Percentiles rank a stretch among this genome's conserved stretches.
Evolutionary conservation across 768 basidiomycete genomes (phyloP).

Genomic region (Hemileccinum impolitum): DNA sequence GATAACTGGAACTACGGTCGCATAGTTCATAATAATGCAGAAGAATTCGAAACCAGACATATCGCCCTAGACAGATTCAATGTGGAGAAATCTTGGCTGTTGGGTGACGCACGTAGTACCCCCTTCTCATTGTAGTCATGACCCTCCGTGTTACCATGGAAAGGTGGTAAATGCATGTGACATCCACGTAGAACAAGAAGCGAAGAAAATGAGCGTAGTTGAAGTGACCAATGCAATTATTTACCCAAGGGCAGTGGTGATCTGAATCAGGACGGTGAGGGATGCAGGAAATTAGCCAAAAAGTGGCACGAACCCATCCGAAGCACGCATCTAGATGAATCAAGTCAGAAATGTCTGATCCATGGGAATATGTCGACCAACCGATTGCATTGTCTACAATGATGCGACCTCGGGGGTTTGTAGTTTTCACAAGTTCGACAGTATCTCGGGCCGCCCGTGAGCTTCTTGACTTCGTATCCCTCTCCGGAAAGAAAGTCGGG

Average conservation of each 20-base stretch:
- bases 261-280: constrained; percentile 41
- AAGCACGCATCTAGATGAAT: constrained; percentile 62
- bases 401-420: constrained; percentile 89
- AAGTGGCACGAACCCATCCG: constrained; percentile 68
- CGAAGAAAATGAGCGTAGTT: constrained; percentile 90
- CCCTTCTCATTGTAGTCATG: constrained; percentile 38
- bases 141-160: constrained; percentile 76
- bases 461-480: constrained; percentile 86
- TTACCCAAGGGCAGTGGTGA: constrained; percentile 91
- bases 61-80: constrained; percentile 50
- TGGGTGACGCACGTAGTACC: constrained; percentile 50
- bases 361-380: constrained; percentile 34
- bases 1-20: constrained; percentile 79
- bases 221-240: constrained; percentile 91
- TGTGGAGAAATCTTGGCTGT: background rate
- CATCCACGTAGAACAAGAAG: constrained; percentile 88
- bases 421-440: constrained; percentile 84
- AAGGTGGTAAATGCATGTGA: constrained; percentile 86
- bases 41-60: constrained; percentile 68
- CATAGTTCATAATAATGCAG: constrained; percentile 86
- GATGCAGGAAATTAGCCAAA: background rate
- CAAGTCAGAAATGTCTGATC: constrained; percentile 1
- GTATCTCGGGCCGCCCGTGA: constrained; percentile 77
- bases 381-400: constrained; percentile 86
- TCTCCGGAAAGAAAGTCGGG: constrained; percentile 66